Percentiles rank a stretch among this genome's conserved stretches.
phyloP scores from a whole-genome alignment of 2,329 filamentous ascomycete genomes.

The Colletotrichum horii region DNA sequence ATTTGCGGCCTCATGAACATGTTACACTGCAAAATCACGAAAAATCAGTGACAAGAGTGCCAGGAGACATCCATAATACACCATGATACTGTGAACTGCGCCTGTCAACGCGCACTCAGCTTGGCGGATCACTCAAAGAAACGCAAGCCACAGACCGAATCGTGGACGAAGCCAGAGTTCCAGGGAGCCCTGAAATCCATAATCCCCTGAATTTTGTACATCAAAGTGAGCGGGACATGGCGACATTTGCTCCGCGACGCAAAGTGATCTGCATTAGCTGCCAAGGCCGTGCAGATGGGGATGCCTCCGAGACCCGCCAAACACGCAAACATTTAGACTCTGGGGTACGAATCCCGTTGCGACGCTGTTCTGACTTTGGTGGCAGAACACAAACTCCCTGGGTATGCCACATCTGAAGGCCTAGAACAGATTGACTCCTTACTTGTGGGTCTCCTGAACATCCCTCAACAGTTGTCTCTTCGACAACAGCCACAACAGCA shows the following conservation, averaged over 20 bases:
- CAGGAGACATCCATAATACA: neutral
- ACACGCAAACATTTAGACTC: neutral
- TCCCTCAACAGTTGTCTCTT: neutral
- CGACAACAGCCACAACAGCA: neutral
- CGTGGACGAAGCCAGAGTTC: neutral
- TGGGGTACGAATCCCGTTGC: neutral
- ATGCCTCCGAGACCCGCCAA: neutral
- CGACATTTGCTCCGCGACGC: neutral
- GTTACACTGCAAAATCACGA: neutral
- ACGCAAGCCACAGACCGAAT: neutral
- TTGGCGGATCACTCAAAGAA: neutral
- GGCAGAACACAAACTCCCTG: neutral
- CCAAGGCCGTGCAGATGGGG: neutral
- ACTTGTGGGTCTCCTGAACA: neutral
- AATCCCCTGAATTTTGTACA: rapidly evolving
- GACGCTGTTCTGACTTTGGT: neutral
- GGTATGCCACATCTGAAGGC: neutral
- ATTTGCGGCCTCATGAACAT: neutral
- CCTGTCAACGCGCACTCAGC: neutral
- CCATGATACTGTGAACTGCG: neutral
- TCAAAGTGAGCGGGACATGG: neutral
- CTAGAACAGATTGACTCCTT: neutral
- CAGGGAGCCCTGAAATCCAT: rapidly evolving
- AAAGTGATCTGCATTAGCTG: neutral
- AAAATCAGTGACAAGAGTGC: neutral